Evolutionary conservation across 257 asterid genomes (phyloP), one percentile per base, ranked within the genome.

Genomic region (Leonotis leonurus): DNA sequence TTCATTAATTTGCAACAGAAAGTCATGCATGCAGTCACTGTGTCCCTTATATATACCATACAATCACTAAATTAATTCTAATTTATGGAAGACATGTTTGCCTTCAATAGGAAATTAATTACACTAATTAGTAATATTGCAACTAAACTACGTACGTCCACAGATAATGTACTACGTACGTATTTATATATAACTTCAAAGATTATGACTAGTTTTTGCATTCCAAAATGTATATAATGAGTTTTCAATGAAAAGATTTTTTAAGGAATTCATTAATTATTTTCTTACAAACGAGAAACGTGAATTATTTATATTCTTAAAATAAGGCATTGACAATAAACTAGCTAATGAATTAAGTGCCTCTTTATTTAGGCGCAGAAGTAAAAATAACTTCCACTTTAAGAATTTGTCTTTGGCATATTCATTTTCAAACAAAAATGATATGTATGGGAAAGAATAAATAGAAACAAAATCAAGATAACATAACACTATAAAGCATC

Each of bases 11-110:
- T 36, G 60, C 70, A 12, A 26, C 21, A 13, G 26, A 13, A 51
- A 26, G 17, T 11, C 51, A 16, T 9, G 67, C 56, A 50, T n/a
- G n/a, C n/a, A n/a, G n/a, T 14, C 11, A n/a, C 16, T 20, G 73
- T n/a, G 20, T 39, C 51, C 58, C 64, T 61, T n/a, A 40, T 13
- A n/a, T n/a, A n/a, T n/a, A n/a, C n/a, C 64, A 30, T n/a, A 20
- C 1, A 21, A 48, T 21, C n/a, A 46, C n/a, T 20, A 8, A 18
- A n/a, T 16, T 2, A 14, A 44, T 27, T 27, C 33, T 2, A 27
- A 27, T 12, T 0, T 6, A 13, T 14, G 41, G 8, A 32, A 11
- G 33, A 46, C 75, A 62, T 70, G 65, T 48, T 62, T 53, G 70
- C 60, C 75, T 62, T 41, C 1, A 24, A 54, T 62, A 17, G 69